These are phyloP conservation scores for Hypoxylon perforatum DNA, from an alignment of 495 filamentous ascomycete species.

Conservation along the genomic window DNA sequence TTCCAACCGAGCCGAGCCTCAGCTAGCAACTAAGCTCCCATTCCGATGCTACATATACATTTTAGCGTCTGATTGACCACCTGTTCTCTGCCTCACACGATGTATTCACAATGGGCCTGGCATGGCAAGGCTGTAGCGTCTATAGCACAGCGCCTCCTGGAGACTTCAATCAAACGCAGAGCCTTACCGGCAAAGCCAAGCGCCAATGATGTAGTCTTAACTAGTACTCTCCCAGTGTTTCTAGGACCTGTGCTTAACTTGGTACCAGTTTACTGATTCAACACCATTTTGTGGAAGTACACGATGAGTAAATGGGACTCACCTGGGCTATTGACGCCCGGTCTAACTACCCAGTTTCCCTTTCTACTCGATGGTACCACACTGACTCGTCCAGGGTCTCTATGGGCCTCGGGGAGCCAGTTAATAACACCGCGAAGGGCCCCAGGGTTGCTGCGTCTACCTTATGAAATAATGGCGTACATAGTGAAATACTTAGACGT, in stretches of 20 bases:
- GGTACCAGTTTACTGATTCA: background rate
- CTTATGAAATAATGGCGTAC: conserved; percentile 73
- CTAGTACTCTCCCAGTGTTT: too few species aligned
- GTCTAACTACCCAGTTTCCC: conserved; percentile 1
- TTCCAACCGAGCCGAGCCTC: too few species aligned
- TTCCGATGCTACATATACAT: too few species aligned
- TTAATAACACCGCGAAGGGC: conserved; percentile 20
- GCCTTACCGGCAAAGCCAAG: too few species aligned
- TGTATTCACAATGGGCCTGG: too few species aligned
- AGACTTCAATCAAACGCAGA: too few species aligned
- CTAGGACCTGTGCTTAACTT: conserved; percentile 3
- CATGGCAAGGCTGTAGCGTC: too few species aligned
- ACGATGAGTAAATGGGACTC: conserved; percentile 8
- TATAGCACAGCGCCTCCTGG: too few species aligned
- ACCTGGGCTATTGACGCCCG: background rate
- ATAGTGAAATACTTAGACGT: conserved; percentile 66
- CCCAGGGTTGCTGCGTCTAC: conserved; percentile 51
- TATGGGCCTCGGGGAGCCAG: conserved; percentile 10
- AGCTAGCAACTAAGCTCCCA: too few species aligned
- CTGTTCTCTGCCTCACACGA: too few species aligned
- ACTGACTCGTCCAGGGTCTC: conserved; percentile 7
- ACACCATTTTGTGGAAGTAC: conserved; percentile 2
- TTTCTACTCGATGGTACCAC: background rate
- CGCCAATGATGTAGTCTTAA: too few species aligned
- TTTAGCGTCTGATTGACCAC: too few species aligned